Conservation (phyloP, 208 protist genomes). For the Trypanosoma rangeli region DNA sequence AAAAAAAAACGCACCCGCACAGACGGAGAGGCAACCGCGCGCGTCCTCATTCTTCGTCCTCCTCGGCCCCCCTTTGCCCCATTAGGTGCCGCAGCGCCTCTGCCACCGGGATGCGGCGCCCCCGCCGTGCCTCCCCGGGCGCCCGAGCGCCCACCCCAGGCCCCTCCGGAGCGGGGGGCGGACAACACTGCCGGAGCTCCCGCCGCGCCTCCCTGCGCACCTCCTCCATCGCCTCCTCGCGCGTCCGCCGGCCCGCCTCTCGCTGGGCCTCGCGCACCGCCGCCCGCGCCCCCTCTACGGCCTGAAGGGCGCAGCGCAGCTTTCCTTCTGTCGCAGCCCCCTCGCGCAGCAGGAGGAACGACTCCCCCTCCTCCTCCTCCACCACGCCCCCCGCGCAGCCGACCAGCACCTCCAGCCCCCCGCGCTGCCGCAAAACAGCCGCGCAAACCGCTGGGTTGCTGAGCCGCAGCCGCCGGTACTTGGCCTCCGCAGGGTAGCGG, state of each 20-base stretch:
- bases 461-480: slow-evolving; percentile 31
- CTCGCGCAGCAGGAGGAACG: slow-evolving; percentile 10
- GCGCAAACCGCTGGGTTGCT: slow-evolving; percentile 34
- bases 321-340: slow-evolving; percentile 14
- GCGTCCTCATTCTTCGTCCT: slow-evolving; percentile 8
- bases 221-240: slow-evolving; percentile 33
- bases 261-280: slow-evolving; percentile 11
- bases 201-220: slow-evolving; percentile 26
- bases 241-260: slow-evolving; percentile 17
- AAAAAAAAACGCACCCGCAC: too few species aligned
- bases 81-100: slow-evolving; percentile 53
- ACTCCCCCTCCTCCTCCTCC: slow-evolving; percentile 20
- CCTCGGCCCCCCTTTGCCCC: slow-evolving; percentile 17
- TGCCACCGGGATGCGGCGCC: slow-evolving; percentile 38
- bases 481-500: slow-evolving; percentile 7
- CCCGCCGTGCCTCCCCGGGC: not conserved
- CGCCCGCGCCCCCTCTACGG: slow-evolving; percentile 5
- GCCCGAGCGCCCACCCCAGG: not conserved
- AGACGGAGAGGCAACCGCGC: too few species aligned
- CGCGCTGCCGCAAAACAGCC: slow-evolving; percentile 57
- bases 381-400: slow-evolving; percentile 36
- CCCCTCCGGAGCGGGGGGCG: slow-evolving; percentile 4
- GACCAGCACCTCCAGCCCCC: slow-evolving; percentile 55
- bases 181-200: not conserved
- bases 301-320: slow-evolving; percentile 5